Conservation (phyloP, 345 rosid genomes). For the Gynandropsis gynandra region DNA sequence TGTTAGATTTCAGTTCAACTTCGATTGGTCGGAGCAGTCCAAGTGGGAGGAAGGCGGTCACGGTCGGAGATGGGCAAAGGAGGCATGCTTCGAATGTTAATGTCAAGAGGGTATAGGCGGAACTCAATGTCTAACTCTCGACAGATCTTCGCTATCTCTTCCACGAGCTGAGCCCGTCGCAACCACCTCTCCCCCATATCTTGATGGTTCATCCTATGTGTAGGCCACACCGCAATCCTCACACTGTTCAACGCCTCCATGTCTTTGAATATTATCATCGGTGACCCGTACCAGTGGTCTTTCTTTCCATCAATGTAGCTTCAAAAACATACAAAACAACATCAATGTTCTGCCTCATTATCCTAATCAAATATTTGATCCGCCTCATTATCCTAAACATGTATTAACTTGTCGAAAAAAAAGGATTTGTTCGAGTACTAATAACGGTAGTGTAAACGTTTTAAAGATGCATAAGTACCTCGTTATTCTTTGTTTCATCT, state of each 20-base stretch:
- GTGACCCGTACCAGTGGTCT: constrained; percentile 68
- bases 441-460: too few relatives aligned
- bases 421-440: too few relatives aligned
- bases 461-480: constrained; percentile 19
- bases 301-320: constrained; percentile 62
- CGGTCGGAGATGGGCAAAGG: constrained; percentile 29
- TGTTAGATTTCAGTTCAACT: constrained; percentile 9
- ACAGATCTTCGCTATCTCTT: constrained; percentile 71
- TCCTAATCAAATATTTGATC: too few relatives aligned
- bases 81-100: constrained; percentile 52
- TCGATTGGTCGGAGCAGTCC: constrained; percentile 28
- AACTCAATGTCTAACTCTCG: constrained; percentile 74
- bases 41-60: constrained; percentile 34
- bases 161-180: constrained; percentile 54
- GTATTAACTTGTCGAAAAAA: neutral
- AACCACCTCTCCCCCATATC: constrained; percentile 64
- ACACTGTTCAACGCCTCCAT: constrained; percentile 53
- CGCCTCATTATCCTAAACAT: too few relatives aligned
- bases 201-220: constrained; percentile 71
- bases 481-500: constrained; percentile 30
- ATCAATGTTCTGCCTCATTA: neutral
- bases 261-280: constrained; percentile 55
- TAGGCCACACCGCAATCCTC: constrained; percentile 60
- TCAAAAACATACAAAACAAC: neutral
- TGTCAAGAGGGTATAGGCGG: constrained; percentile 54